Evolutionary conservation across 2,329 filamentous ascomycete genomes (phyloP), one percentile per base, ranked within the genome.

Genomic region (Fusarium haematococcum): DNA sequence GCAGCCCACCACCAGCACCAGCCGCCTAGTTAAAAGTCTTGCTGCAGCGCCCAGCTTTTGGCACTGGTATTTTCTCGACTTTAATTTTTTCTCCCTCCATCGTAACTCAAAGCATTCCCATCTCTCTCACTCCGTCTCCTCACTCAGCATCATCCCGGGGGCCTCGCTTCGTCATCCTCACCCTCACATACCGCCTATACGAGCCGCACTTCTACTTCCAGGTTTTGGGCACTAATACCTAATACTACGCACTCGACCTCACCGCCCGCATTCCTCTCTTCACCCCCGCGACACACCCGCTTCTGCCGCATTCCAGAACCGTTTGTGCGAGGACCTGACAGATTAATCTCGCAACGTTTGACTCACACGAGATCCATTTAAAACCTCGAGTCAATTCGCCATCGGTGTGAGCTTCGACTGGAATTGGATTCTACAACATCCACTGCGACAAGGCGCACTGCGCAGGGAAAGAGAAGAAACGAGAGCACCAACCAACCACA

Each of bases 1-100:
- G 69, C 67, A 75, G 66, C 75, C 73, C 73, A 74, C 73, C 69
- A 74, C 74, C 76, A 73, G 70, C 74, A 75, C 74, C 76, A 73
- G 73, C 77, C 76, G 65, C 76, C 77, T 81, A 45, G 41, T 45
- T 48, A 79, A 80, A 80, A 79, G 73, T 79, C 79, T 76, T 78
- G 69, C 74, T 81, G 78, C 79, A 80, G 76, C 76, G 71, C 79
- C 79, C 70, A 75, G 74, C 66, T 70, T 64, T 69, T 71, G 69
- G 70, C 69, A 54, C 52, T 76, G 66, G 67, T 58, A 66, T 73
- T 25, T 70, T 69, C 52, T 63, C 33, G 62, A 68, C 67, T 54
- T 64, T 45, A 54, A 52, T 60, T 50, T 45, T 32, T 60, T 69
- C 52, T 62, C 50, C 23, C 64, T 65, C 52, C 56, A 68, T 63